These are phyloP conservation scores for Blastobotrys serpentis DNA, from an alignment of 1,139 yeast genomes.

Conservation along the genomic window DNA sequence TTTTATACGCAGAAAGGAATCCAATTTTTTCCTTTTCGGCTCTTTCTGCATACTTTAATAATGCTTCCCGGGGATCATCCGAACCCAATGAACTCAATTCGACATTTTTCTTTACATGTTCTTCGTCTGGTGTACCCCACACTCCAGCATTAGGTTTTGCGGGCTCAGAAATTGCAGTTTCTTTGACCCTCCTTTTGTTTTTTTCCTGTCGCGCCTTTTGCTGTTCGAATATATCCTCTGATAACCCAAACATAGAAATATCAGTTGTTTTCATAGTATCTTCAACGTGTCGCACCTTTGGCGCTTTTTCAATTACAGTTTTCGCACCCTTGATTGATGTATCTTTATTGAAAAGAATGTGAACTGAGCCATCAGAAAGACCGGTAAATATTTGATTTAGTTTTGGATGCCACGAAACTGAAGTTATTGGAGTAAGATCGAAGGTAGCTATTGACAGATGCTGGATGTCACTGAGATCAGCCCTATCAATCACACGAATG, in stretches of 20 bases:
- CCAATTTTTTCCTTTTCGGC: conserved; percentile 26
- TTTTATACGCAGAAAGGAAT: conserved; percentile 10
- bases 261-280: conserved; percentile 35
- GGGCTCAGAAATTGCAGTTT: conserved; percentile 12
- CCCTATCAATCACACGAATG: conserved; percentile 39
- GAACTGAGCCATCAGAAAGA: conserved; percentile 34
- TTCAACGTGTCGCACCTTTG: conserved; percentile 41
- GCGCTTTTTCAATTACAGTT: conserved; percentile 37
- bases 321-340: conserved; percentile 40
- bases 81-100: conserved; percentile 23
- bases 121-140: conserved; percentile 32
- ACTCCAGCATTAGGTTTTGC: conserved; percentile 22
- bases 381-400: conserved; percentile 43
- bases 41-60: conserved; percentile 38
- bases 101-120: conserved; percentile 27
- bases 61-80: conserved; percentile 43
- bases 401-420: conserved; percentile 32
- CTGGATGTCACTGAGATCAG: conserved; percentile 38
- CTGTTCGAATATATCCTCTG: conserved; percentile 26
- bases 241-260: conserved; percentile 34
- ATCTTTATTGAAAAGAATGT: conserved; percentile 39
- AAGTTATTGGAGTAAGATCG: conserved; percentile 30
- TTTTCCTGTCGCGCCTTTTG: conserved; percentile 18
- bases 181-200: conserved; percentile 12
- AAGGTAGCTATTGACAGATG: conserved; percentile 22